Evolutionary conservation across 2,329 filamentous ascomycete species (phyloP), one percentile per base, ranked within the genome.

Genomic region (Diaporthe australafricana): DNA sequence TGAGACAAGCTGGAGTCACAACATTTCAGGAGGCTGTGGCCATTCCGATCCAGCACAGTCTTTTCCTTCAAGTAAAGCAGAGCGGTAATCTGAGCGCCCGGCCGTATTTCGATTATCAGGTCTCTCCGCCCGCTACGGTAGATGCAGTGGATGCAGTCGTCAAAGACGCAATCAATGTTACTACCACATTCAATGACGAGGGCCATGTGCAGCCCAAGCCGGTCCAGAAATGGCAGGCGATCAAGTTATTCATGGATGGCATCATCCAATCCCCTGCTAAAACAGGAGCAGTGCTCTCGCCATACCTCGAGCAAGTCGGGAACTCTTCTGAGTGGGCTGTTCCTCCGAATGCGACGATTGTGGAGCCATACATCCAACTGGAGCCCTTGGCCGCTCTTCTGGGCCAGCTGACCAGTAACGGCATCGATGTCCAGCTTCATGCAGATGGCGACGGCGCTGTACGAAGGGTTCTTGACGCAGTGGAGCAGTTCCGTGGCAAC

Each of bases 391-490:
- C 50, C 7, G 27, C 50, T 17, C 27, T 53, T 20, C 50, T 53
- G 16, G 14, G 27, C 50, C 50, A 53, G 3, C 2, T 53, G 27
- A 27, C 50, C 27, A 55, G 53, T 20, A 56, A 56, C 14, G n/a
- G 53, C 53, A 56, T 56, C n/a, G 53, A 56, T 22, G 53, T 40
- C 5, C 53, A 56, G 53, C 53, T 56, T 16, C 53, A 56, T 16
- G 53, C 53, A 8, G 53, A 56, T 56, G 53, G 53, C 53, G 53
- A 56, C 11, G 32, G 32, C n/a, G 53, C 53, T 8, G 53, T 56
- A 11, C 53, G 53, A 20, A 30, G 53, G 53, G 53, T 56, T 9
- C 11, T 56, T 20, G 53, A 40, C n/a, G 53, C 53, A 17, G 32
- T 56, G 9, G 32, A 56, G 53, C 53, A 38, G 30, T 56, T 56